Base-by-base conservation (phyloP, 1,284 basidiomycete genomes). In the Ganoderma lucidum region DNA sequence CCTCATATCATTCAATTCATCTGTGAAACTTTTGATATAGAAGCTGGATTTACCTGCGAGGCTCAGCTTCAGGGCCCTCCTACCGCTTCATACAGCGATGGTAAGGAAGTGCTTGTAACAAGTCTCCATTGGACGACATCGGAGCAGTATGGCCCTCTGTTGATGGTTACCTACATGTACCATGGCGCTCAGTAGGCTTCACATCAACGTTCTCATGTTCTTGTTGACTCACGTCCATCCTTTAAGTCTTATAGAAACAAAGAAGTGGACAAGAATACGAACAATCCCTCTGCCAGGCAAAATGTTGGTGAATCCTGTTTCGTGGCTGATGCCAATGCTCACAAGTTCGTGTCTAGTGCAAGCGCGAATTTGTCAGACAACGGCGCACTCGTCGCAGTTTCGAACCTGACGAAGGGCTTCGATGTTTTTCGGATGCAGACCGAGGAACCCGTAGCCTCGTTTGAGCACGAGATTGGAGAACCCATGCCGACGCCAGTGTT, bases 121-220 rank as follows among this genome's bases (percentile, higher is more conserved):
- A 37, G 64, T 6, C 35, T 65, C 1, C 28, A 23, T 32, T 65
- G 55, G 56, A 56, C 8, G 6, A 10, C 35, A 3, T 56, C 48
- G 3, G 15, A 55, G 23, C 23, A 55, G 23, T 15, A 55, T 30
- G 53, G 53, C 1, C 23, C 10, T 17, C 19, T 37, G 0, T 35
- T 66, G 3, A 42, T 66, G 23, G 59, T 62, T 6, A 42, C 59
- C 2, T 66, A 66, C 35, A 14, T 66, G 45, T 15, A 62, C 17
- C 65, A 66, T 32, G 44, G 65, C 14, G 55, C 60, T 17, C 65
- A 37, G 60, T 65, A 19, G 8, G 9, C 37, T 37, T 37, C 37
- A 37, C 37, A 37, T 37, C 37, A 37, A 9, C 37, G 9, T 37
- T 37, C 37, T 37, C 9, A 9, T 37, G 41, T 42, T 15, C 10